These are phyloP conservation scores for Scutellaria barbata DNA, from an alignment of 257 asterid species.

Conservation along the genomic window DNA sequence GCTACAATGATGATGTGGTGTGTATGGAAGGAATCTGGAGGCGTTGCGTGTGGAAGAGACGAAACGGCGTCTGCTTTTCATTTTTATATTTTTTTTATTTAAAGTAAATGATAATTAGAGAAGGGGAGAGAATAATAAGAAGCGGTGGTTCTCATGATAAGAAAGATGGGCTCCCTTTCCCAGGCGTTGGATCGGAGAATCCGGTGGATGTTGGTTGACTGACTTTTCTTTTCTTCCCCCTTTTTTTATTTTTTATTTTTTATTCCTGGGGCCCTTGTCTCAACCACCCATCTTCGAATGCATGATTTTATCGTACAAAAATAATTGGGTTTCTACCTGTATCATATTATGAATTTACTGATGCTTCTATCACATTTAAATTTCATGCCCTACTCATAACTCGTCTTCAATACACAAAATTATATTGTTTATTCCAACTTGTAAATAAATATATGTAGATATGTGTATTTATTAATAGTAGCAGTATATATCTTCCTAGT, in stretches of 20 bases:
- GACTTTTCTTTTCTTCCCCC: conserved; percentile 6
- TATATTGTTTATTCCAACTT: too few relatives aligned
- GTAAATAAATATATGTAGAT: too few relatives aligned
- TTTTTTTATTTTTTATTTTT: background rate
- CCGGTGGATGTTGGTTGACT: background rate
- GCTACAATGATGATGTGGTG: background rate
- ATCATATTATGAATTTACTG: too few relatives aligned
- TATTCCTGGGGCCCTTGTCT: background rate
- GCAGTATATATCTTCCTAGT: too few relatives aligned
- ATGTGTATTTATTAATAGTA: too few relatives aligned
- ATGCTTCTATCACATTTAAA: too few relatives aligned
- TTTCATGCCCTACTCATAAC: too few relatives aligned
- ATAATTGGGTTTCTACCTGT: too few relatives aligned
- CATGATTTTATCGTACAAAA: too few relatives aligned
- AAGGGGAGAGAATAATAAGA: background rate
- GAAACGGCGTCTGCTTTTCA: background rate
- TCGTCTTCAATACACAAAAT: too few relatives aligned
- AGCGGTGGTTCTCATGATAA: conserved; percentile 27
- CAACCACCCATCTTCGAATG: background rate
- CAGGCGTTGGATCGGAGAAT: conserved; percentile 35
- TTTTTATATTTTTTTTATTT: background rate
- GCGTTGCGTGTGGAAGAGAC: conserved; percentile 34
- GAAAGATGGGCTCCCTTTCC: conserved; percentile 16
- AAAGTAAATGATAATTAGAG: background rate
- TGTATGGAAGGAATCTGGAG: conserved; percentile 31